phyloP scores from a whole-genome alignment of 2,329 filamentous ascomycete genomes.

The Nothophaeocryptopus gaeumannii region DNA sequence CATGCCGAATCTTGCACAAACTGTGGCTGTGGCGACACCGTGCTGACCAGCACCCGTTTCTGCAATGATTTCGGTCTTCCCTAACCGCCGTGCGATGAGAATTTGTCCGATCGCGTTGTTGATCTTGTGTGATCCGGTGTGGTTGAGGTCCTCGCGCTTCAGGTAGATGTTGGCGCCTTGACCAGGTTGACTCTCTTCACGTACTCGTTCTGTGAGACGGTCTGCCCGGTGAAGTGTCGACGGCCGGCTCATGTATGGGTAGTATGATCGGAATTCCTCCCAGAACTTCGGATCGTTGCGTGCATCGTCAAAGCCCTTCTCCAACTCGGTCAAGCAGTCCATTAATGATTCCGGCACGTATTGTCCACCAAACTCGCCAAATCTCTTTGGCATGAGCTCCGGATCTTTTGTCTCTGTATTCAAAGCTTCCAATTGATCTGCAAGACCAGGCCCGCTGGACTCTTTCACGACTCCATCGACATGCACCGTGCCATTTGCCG shows the following conservation, averaged over 20 bases:
- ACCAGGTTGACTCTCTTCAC: conserved; percentile 44
- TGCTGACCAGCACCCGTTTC: conserved; percentile 98
- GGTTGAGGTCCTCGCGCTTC: conserved; percentile 96
- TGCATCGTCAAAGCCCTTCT: conserved; percentile 84
- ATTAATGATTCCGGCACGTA: conserved; percentile 97
- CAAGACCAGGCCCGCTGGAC: conserved; percentile 62
- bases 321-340: conserved; percentile 89
- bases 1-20: conserved; percentile 98
- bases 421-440: conserved; percentile 79
- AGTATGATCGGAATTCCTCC: conserved; percentile 94
- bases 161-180: conserved; percentile 96
- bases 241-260: conserved; percentile 94
- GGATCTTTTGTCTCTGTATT: conserved; percentile 58
- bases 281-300: conserved; percentile 88
- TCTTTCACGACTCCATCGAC: conserved; percentile 67
- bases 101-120: conserved; percentile 97
- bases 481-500: conserved; percentile 54
- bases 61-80: conserved; percentile 96
- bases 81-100: conserved; percentile 76
- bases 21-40: conserved; percentile 93
- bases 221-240: conserved; percentile 88
- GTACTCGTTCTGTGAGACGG: conserved; percentile 67
- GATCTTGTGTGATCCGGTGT: conserved; percentile 98
- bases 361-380: conserved; percentile 94
- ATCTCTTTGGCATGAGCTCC: conserved; percentile 72